phyloP scores from a whole-genome alignment of 352 stramenopile genomes.

The Globisporangium acanthophoron region DNA sequence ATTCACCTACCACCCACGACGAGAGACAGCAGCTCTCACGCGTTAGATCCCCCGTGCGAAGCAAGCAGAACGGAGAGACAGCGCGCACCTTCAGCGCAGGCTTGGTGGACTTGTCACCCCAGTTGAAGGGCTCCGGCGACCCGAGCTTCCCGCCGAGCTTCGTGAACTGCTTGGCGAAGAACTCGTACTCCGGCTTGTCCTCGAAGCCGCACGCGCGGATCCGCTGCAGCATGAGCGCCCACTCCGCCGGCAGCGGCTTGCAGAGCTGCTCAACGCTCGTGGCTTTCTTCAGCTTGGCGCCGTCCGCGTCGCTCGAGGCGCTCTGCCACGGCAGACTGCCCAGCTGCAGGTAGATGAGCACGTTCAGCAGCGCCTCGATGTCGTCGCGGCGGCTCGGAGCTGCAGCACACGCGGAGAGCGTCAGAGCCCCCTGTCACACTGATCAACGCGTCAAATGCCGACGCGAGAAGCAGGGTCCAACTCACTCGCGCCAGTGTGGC shows the following conservation, averaged over 20 bases:
- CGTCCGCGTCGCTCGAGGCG: slow-evolving; percentile 53
- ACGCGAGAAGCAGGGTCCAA: slow-evolving; percentile 8
- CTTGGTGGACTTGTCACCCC: slow-evolving; percentile 19
- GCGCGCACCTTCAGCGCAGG: neutral
- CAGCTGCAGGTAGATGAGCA: slow-evolving; percentile 87
- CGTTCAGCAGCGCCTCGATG: slow-evolving; percentile 88
- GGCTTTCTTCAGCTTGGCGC: slow-evolving; percentile 64
- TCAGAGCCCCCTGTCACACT: neutral
- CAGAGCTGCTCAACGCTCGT: slow-evolving; percentile 56
- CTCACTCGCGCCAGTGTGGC: slow-evolving; percentile 79
- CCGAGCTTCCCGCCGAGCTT: slow-evolving; percentile 42
- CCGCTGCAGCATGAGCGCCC: slow-evolving; percentile 48
- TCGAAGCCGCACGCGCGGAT: slow-evolving; percentile 63
- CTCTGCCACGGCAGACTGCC: slow-evolving; percentile 65
- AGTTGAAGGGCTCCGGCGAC: slow-evolving; percentile 34
- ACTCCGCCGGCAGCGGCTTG: slow-evolving; percentile 38
- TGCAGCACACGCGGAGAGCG: slow-evolving; percentile 14
- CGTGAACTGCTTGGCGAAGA: slow-evolving; percentile 44
- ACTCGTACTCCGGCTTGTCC: slow-evolving; percentile 74
- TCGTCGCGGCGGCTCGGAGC: slow-evolving; percentile 86
- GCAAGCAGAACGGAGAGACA: neutral
- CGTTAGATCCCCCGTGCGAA: neutral
- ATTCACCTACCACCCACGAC: neutral
- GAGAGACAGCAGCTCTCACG: neutral
- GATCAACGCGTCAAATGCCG: neutral